Base-by-base conservation (phyloP, 176 grass and related monocot species). In the Avena sativa region DNA sequence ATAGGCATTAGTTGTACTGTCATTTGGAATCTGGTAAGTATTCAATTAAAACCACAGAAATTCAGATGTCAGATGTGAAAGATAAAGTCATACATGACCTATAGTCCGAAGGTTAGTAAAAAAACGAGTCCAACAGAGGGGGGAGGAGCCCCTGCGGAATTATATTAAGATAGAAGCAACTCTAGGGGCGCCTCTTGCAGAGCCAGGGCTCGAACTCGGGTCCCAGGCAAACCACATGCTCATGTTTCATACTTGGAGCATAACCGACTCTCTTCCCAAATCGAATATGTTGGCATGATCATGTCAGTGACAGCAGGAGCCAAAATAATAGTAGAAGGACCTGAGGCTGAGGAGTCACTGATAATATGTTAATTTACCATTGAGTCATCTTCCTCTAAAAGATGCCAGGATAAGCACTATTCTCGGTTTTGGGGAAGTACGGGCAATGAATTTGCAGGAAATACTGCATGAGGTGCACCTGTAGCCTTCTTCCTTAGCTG, bases 361-460 rank as follows among this genome's bases (percentile, higher is more conserved):
- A 68, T 47, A 77, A 82, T 82, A 60, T 46, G 13, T 44, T 65
- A 76, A 51, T 60, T 81, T 77, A 81, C 81, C 86, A 30, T 36
- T 14, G 8, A 65, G 53, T 71, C 69, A 44, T 81, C n/a, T 88
- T 71, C 60, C 76, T 85, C 28, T 46, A 84, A 62, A 2, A 61
- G 23, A 34, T 86, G 32, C 79, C 67, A 4, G 12, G 51, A 80
- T 30, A 50, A 71, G 25, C n/a, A 60, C 67, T 81, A 92, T 51
- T 89, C 40, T 70, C 26, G 47, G 30, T 32, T 19, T 58, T 86
- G 25, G 0, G 75, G 83, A 38, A 86, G 79, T 44, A 81, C 5
- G 0, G 94, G 94, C 59, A 95, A 21, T 23, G 89, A 38, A 63
- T 95, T 73, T 82, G 91, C 94, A 71, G 94, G 91, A 83, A 93